phyloP scores from a whole-genome alignment of 306 rosid species.

The Castanospermum australe region DNA sequence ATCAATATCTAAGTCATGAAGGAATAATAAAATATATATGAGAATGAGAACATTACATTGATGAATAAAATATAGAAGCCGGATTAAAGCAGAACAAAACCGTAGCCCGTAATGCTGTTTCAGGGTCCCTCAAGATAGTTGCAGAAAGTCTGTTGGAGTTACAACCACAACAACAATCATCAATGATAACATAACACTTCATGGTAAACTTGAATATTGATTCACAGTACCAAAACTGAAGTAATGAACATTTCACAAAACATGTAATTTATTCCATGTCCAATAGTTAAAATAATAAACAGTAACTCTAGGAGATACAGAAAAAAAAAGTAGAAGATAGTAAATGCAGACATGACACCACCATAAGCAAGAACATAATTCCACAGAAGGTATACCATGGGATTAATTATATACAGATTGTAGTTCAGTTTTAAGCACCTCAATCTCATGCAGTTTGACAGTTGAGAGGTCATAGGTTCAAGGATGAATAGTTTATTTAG shows the following conservation, averaged over 20 bases:
- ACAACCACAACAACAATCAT: conserved; percentile 19
- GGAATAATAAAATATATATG: not conserved
- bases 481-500: not conserved
- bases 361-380: not conserved
- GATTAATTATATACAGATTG: not conserved
- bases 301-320: not conserved
- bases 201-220: not conserved
- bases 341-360: not conserved
- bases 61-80: conserved; percentile 84
- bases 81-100: conserved; percentile 96
- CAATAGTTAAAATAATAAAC: not conserved
- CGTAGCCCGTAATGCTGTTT: conserved; percentile 69
- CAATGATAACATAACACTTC: not conserved
- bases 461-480: not conserved
- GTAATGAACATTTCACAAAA: not conserved
- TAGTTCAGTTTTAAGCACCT: not conserved
- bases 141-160: conserved; percentile 61
- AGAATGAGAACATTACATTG: conserved; percentile 50
- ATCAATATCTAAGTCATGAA: not conserved
- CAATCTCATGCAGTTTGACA: not conserved
- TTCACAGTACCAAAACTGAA: conserved; percentile 1
- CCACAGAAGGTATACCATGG: not conserved
- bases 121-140: conserved; percentile 57
- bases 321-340: not conserved
- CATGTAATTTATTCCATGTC: not conserved